Evolutionary conservation across 106 monocot genomes (phyloP), one percentile per base, ranked within the genome.

Genomic region (Triglochin maritima): DNA sequence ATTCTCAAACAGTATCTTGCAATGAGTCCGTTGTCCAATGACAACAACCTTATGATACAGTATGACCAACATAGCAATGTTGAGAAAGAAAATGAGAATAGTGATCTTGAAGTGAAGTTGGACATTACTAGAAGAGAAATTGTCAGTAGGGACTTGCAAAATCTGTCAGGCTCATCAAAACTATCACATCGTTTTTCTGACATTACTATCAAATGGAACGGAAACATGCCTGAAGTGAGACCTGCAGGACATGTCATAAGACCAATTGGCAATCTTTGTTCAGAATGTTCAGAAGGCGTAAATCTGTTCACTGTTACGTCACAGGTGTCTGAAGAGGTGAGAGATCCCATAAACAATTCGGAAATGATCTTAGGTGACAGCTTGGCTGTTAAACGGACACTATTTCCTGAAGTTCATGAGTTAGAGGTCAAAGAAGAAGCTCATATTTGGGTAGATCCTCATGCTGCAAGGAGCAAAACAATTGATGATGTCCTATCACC

Each of bases 1-100:
- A 48, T 64, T n/a, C 49, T 49, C n/a, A 64, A n/a, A n/a, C 64
- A 64, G 16, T 49, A 49, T 1, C 14, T 15, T 2, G 6, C 64
- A 47, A 64, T 49, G 64, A 49, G 7, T 49, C 15, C 64, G 15
- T 46, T 49, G 47, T 49, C 57, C 53, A 59, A 65, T 42, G 64
- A 10, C 14, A 7, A 41, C 44, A 56, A 11, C 16, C 16, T 0
- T 49, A 49, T 69, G 3, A 11, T 52, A n/a, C 17, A n/a, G 49
- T 17, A 64, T 49, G 64, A 8, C n/a, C 14, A 8, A 6, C 49
- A n/a, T 4, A 59, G 5, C 41, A 42, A 59, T 17, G 9, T 42
- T 59, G n/a, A 59, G 16, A 16, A 29, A 29, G 59, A 41, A 4
- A 41, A 9, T 8, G n/a, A 9, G 59, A 8, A 7, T 3, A 0